Conservation (phyloP, 2,329 filamentous ascomycete species). For the Epichloe coenophiala region DNA sequence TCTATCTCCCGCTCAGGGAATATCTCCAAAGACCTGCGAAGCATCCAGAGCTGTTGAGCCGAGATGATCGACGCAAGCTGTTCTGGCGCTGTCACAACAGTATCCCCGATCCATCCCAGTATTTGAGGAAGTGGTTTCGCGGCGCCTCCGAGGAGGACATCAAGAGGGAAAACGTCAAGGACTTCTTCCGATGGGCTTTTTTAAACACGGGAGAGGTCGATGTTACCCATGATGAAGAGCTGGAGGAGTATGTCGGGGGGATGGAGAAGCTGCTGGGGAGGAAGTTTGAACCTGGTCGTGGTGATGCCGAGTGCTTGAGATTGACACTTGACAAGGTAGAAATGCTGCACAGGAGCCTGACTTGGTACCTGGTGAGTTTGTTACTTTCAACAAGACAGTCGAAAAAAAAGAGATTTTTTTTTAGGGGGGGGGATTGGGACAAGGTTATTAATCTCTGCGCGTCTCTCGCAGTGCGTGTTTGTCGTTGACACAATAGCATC, state of each 20-base stretch:
- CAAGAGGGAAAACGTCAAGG: conserved; percentile 45
- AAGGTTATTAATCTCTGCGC: too few species aligned
- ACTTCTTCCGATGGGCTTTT: conserved; percentile 49
- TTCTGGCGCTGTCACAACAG: conserved; percentile 37
- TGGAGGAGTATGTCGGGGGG: conserved; percentile 37
- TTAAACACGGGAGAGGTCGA: conserved; percentile 31
- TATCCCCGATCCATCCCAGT: conserved; percentile 37
- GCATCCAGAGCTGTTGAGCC: conserved; percentile 31
- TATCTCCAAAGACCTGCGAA: conserved; percentile 36
- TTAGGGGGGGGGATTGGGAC: too few species aligned
- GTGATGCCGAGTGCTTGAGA: conserved; percentile 37
- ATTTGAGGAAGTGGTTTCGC: conserved; percentile 44
- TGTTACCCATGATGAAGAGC: conserved; percentile 33
- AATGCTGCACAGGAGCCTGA: conserved; percentile 39
- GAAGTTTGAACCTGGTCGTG: conserved; percentile 35
- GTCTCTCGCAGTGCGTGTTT: conserved; percentile 24
- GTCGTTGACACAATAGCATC: conserved; percentile 28
- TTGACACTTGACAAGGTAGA: conserved; percentile 44
- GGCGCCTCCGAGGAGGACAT: conserved; percentile 38
- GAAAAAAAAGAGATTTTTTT: too few species aligned
- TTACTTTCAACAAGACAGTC: not conserved
- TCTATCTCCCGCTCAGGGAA: conserved; percentile 38
- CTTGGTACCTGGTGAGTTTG: conserved; percentile 40
- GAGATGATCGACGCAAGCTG: conserved; percentile 32
- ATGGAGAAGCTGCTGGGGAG: conserved; percentile 37